Conservation (phyloP, 2,329 filamentous ascomycete genomes). For the Colletotrichum karsti region DNA sequence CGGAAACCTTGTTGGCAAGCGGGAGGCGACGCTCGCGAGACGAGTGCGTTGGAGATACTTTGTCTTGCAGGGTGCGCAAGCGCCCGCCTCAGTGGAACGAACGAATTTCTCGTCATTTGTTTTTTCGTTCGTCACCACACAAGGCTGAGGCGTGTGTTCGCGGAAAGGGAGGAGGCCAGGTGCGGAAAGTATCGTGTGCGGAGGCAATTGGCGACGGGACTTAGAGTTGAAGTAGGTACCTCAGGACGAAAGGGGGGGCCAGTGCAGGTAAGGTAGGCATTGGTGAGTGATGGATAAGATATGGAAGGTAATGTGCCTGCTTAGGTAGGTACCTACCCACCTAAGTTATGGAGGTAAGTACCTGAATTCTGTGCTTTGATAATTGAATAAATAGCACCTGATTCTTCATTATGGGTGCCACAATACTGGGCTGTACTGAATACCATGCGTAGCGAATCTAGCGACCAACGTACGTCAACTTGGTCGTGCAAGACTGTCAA, state of each 20-base stretch:
- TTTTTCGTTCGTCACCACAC: not conserved
- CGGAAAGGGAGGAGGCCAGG: not conserved
- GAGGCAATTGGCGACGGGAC: not conserved
- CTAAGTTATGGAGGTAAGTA: no score
- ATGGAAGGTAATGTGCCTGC: no score
- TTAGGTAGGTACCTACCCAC: no score
- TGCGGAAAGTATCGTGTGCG: not conserved
- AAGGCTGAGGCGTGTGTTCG: not conserved
- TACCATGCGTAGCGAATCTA: no score
- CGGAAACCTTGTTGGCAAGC: not conserved
- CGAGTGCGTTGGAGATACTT: not conserved
- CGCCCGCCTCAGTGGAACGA: not conserved
- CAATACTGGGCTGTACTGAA: no score
- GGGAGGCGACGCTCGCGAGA: not conserved
- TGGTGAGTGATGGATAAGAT: no score
- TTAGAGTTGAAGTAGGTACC: not conserved
- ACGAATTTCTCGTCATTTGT: not conserved
- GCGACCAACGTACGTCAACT: no score
- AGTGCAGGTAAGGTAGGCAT: not conserved
- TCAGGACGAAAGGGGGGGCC: not conserved
- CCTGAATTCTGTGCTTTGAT: no score
- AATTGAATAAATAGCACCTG: no score
- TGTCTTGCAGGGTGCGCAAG: not conserved
- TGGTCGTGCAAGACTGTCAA: no score
- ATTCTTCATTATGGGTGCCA: no score